A percentile compares a stretch with the other conserved stretches of the same genome.
Conservation (phyloP, 1,284 basidiomycete species). For the Cystobasidium slooffiae region DNA sequence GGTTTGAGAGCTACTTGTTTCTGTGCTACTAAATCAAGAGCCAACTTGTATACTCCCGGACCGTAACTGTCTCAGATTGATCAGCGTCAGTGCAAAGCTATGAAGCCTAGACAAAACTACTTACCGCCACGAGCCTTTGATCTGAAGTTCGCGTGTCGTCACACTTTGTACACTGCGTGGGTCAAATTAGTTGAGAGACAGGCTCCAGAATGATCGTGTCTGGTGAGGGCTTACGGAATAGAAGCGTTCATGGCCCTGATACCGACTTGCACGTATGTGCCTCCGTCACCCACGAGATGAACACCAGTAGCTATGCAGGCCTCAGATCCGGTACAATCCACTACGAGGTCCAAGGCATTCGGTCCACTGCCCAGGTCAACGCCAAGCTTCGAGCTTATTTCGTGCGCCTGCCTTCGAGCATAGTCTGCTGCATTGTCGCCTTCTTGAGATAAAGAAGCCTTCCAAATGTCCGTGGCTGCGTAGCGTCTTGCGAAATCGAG, state of each 20-base stretch:
- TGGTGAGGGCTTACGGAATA: conserved; percentile 52
- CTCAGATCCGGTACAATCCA: conserved; percentile 66
- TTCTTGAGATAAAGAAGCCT: conserved; percentile 60
- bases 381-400: conserved; percentile 58
- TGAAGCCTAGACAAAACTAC: no score
- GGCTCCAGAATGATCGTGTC: not conserved
- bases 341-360: conserved; percentile 64
- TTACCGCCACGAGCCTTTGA: conserved; percentile 80
- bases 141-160: conserved; percentile 73
- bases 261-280: conserved; percentile 69
- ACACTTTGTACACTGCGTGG: conserved; percentile 60
- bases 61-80: not conserved
- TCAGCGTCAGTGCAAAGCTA: no score
- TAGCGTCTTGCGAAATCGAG: conserved; percentile 85
- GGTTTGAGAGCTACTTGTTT: conserved; percentile 63
- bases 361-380: conserved; percentile 59
- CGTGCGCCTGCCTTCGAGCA: conserved; percentile 57
- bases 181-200: conserved; percentile 53
- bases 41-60: conserved; percentile 62
- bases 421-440: conserved; percentile 55
- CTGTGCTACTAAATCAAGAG: conserved; percentile 63
- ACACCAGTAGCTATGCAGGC: conserved; percentile 66
- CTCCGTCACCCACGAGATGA: conserved; percentile 69
- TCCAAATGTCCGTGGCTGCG: conserved; percentile 81
- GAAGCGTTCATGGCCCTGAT: conserved; percentile 58